These are phyloP conservation scores for Hondaea fermentalgiana DNA, from an alignment of 108 stramenopile genomes.

Conservation along the genomic window DNA sequence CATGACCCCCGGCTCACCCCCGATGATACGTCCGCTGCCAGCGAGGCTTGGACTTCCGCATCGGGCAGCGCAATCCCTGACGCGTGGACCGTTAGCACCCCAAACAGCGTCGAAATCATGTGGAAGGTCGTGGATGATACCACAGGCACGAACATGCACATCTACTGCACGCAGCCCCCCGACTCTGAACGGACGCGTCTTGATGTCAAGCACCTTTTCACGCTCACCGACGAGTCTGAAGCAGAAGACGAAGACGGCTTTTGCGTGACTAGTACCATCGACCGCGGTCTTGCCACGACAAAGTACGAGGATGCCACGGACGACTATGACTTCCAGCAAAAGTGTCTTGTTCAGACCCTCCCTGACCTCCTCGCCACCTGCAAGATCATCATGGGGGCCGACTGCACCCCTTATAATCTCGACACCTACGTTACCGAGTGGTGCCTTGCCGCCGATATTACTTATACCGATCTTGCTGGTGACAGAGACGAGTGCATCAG, in stretches of 20 bases:
- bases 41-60: not conserved
- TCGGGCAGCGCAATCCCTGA: not conserved
- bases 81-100: not conserved
- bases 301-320: not conserved
- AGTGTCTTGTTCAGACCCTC: not conserved
- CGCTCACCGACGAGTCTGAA: not conserved
- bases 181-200: not conserved
- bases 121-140: not conserved
- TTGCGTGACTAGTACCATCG: not conserved
- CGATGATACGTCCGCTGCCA: not conserved
- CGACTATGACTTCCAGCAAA: not conserved
- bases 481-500: not conserved
- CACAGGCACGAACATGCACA: not conserved
- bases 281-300: not conserved
- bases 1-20: not conserved
- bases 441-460: not conserved
- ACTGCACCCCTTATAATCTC: not conserved
- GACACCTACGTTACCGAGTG: not conserved
- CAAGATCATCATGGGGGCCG: not conserved
- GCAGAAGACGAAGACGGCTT: not conserved
- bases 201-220: not conserved
- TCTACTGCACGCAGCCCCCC: not conserved
- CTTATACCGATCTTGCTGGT: not conserved
- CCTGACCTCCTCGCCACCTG: not conserved
- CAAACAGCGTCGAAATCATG: not conserved